A percentile compares a stretch with the other conserved stretches of the same genome.
phyloP scores from a whole-genome alignment of 2,329 filamentous ascomycete species.

The Pyricularia pennisetigena region DNA sequence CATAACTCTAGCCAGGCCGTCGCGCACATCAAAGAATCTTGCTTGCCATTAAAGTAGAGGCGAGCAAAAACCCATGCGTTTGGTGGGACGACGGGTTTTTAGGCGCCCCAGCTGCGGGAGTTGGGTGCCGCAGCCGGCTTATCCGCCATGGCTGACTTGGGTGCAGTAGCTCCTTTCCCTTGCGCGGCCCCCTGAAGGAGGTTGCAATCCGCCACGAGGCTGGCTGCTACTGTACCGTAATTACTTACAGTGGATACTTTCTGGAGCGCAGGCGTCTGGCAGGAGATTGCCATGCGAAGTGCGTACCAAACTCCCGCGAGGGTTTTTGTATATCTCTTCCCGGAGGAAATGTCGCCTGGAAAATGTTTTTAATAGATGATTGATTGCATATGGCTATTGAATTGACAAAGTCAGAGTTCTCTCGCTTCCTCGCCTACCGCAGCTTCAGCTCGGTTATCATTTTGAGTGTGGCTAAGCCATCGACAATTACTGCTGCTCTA shows the following conservation, averaged over 20 bases:
- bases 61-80: not conserved
- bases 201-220: not conserved
- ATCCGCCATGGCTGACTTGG: not conserved
- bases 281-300: not conserved
- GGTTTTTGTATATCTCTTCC: not conserved
- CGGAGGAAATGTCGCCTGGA: not conserved
- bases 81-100: not conserved
- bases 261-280: not conserved
- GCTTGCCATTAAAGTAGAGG: not conserved
- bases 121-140: not conserved
- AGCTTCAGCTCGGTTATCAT: not conserved
- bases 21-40: not conserved
- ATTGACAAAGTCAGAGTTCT: not conserved
- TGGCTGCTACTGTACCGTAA: no score
- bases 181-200: not conserved
- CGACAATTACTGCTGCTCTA: not conserved
- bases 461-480: not conserved
- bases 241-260: not conserved
- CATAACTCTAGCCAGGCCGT: not conserved
- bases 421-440: not conserved
- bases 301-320: no score
- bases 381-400: not conserved
- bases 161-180: not conserved
- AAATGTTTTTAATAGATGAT: not conserved
- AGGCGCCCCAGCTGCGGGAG: not conserved